Evolutionary conservation across 2,329 filamentous ascomycete species (phyloP).

Genomic region (Xenoacremonium recifei): DNA sequence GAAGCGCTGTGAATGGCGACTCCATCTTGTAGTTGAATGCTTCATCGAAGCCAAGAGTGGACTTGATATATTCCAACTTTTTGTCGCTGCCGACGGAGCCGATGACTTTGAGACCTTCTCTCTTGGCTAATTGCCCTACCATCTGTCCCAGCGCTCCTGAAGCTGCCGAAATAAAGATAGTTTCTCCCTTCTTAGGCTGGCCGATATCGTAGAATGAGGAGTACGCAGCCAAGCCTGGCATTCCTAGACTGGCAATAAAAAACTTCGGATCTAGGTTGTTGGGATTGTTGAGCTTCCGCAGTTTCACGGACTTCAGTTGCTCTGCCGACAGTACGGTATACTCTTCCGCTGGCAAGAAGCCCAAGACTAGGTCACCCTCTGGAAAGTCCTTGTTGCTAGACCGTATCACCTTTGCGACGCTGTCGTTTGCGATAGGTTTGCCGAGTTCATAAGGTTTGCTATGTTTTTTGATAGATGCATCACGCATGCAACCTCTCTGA

Average conservation of each 20-base stretch:
- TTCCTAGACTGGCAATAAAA: constrained; percentile 69
- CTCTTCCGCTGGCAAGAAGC: constrained; percentile 61
- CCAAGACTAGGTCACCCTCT: constrained; percentile 65
- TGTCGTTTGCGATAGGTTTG: constrained; percentile 62
- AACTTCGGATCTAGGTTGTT: constrained; percentile 62
- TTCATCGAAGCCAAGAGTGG: constrained; percentile 51
- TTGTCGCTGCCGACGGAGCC: constrained; percentile 78
- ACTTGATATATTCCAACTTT: constrained; percentile 67
- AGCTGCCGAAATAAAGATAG: constrained; percentile 78
- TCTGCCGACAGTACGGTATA: constrained; percentile 57
- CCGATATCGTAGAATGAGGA: constrained; percentile 67
- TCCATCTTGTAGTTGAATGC: constrained; percentile 92
- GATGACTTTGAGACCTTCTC: constrained; percentile 74
- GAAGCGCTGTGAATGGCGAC: constrained; percentile 64
- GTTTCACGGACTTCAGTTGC: constrained; percentile 35
- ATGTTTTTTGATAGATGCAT: constrained; percentile 61
- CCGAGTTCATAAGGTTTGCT: constrained; percentile 50
- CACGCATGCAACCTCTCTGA: constrained; percentile 76
- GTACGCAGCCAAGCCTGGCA: constrained; percentile 66
- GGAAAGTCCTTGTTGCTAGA: constrained; percentile 62
- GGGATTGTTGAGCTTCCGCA: constrained; percentile 64
- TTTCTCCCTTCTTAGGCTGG: constrained; percentile 64
- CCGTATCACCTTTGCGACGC: constrained; percentile 68
- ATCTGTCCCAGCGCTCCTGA: constrained; percentile 80
- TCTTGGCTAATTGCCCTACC: constrained; percentile 81